Conservation (phyloP, 345 rosid species). For the Sapria himalayana region DNA sequence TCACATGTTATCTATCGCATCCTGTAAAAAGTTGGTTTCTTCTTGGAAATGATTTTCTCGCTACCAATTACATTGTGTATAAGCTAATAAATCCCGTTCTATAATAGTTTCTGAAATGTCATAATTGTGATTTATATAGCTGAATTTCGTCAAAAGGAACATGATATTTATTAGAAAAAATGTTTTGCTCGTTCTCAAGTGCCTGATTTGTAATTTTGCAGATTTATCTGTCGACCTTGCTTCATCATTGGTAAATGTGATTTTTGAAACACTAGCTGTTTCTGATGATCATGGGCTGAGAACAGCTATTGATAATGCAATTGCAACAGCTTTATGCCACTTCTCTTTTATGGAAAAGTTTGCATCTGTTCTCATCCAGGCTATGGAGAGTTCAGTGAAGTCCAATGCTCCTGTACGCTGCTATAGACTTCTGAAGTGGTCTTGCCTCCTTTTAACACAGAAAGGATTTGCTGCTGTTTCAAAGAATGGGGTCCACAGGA, state of each 20-base stretch:
- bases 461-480: conserved; percentile 62
- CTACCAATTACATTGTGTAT: not conserved
- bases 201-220: conserved; percentile 17
- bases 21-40: too few relatives aligned
- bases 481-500: conserved; percentile 52
- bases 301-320: conserved; percentile 58
- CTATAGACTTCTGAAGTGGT: conserved; percentile 66
- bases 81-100: conserved; percentile 1
- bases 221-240: conserved; percentile 47
- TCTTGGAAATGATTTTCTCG: not conserved
- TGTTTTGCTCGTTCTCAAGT: not conserved
- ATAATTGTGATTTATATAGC: not conserved
- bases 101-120: not conserved
- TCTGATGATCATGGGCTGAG: conserved; percentile 70
- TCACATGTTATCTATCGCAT: too few relatives aligned
- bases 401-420: conserved; percentile 35
- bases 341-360: conserved; percentile 58
- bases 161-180: too few relatives aligned
- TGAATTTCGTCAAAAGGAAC: not conserved
- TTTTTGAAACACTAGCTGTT: conserved; percentile 45
- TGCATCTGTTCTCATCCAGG: conserved; percentile 68
- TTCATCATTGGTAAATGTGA: conserved; percentile 35
- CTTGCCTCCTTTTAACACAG: conserved; percentile 48
- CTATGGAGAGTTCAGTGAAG: conserved; percentile 62
- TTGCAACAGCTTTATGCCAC: conserved; percentile 32